phyloP scores from a whole-genome alignment of 768 basidiomycete species.

The Hortiboletus campestris region DNA sequence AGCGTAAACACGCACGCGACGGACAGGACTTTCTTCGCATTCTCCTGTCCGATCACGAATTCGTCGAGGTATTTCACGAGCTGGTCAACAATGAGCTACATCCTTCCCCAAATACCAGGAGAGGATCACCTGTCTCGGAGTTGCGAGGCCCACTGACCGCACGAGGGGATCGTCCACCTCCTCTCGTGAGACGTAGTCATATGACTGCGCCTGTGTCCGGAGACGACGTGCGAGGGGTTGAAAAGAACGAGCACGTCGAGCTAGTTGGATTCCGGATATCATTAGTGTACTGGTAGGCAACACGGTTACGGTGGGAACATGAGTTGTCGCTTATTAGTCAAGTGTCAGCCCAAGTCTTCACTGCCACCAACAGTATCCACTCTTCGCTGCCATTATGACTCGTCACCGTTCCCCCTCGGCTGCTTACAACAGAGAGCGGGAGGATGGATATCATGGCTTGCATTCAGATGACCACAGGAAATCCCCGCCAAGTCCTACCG shows the following conservation, averaged over 20 bases:
- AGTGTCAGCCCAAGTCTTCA: background rate
- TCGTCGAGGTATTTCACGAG: conserved; percentile 83
- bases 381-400: conserved; percentile 36
- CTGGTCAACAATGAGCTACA: conserved; percentile 37
- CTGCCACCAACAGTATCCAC: background rate
- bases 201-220: conserved; percentile 56
- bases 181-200: conserved; percentile 38
- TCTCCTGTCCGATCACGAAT: conserved; percentile 89
- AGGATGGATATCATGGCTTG: conserved; percentile 35
- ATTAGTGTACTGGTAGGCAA: background rate
- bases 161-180: conserved; percentile 34
- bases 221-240: conserved; percentile 36
- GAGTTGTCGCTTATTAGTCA: background rate
- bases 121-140: conserved; percentile 48
- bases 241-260: conserved; percentile 29
- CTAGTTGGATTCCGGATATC: conserved; percentile 19
- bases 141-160: conserved; percentile 52
- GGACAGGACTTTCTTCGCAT: conserved; percentile 89
- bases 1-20: conserved; percentile 72
- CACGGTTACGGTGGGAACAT: no score
- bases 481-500: conserved; percentile 33
- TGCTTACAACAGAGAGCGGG: conserved; percentile 20
- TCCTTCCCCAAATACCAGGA: background rate
- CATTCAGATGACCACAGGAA: conserved; percentile 32
- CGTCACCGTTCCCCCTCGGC: conserved; percentile 50